These are phyloP conservation scores for Poterioochromonas sp. DNA, from an alignment of 352 stramenopile genomes.

Conservation along the genomic window DNA sequence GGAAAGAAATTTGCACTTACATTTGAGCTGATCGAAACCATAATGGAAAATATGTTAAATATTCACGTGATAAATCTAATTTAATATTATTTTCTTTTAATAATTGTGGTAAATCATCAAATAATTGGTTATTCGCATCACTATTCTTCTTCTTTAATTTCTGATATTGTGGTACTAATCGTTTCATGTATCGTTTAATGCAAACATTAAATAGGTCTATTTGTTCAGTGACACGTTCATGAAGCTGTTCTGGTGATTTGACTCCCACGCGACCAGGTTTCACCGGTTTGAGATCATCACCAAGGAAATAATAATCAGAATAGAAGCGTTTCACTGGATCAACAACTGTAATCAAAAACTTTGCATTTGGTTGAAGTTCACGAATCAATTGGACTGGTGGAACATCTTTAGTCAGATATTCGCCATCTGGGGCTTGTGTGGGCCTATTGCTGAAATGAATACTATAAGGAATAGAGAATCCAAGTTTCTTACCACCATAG, in stretches of 20 bases:
- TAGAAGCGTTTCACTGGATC: conserved; percentile 22
- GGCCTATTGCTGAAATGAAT: neutral
- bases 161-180: neutral
- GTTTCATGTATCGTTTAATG: neutral
- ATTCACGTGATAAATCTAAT: neutral
- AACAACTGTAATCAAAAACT: conserved; percentile 1
- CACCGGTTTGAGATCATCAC: neutral
- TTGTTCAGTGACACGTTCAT: neutral
- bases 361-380: neutral
- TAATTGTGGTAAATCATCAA: neutral
- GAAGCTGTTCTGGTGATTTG: neutral
- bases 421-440: conserved; percentile 20
- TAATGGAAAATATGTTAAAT: neutral
- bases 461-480: too few species aligned
- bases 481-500: too few species aligned
- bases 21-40: conserved; percentile 19
- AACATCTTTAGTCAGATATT: neutral
- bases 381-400: conserved; percentile 9
- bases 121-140: neutral
- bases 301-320: conserved; percentile 28
- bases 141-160: too few species aligned
- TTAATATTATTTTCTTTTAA: neutral
- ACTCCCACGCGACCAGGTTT: neutral
- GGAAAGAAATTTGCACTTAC: neutral
- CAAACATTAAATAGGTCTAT: neutral